Evolutionary conservation across 139 green algal species (phyloP), one percentile per base, ranked within the genome.

Genomic region (Zygnema circumcarinatum): DNA sequence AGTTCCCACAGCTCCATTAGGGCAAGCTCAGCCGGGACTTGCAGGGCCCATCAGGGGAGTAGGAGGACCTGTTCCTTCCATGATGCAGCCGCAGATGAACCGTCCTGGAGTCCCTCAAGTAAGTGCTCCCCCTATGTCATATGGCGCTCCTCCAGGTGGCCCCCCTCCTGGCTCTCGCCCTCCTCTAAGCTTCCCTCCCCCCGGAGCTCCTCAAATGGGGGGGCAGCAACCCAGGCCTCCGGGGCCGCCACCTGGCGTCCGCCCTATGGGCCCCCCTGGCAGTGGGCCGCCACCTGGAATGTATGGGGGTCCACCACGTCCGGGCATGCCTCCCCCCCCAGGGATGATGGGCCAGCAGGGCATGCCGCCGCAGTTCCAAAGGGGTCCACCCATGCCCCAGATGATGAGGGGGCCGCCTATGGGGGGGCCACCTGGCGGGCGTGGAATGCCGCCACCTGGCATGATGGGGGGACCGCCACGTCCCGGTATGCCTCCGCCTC

Each of bases 1-100:
- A n/a, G 69, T 92, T 38, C 88, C 88, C 2, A 38, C 72, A 1
- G 41, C 74, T 38, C 81, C 81, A 3, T 78, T 81, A 31, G 89
- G 90, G 20, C 82, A 88, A 74, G 87, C 90, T 33, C 79, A 92
- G 33, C 62, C 83, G 31, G 96, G 97, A 1, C 83, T 99, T 53
- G 94, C 94, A 11, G 97, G 96, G 0, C 94, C 96, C 2, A 95
- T 94, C 2, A 89, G 94, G 1, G 96, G 97, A 53, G 93, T 98
- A 16, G 97, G 97, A 3, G 97, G 94, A 1, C 95, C 97, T 1
- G 92, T 94, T 0, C 95, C 96, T 0, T 96, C 94, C 47, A 95
- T 95, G 91, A 99, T 99, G 97, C 93, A 97, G 86, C 97, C 97
- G 1, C 89, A 78, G 42, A 32, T 25, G 31, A 62, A 62, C 16